Percentiles rank a stretch among this genome's conserved stretches.
phyloP scores from a whole-genome alignment of 1,139 yeast species.

The Pneumocystis sp. region DNA sequence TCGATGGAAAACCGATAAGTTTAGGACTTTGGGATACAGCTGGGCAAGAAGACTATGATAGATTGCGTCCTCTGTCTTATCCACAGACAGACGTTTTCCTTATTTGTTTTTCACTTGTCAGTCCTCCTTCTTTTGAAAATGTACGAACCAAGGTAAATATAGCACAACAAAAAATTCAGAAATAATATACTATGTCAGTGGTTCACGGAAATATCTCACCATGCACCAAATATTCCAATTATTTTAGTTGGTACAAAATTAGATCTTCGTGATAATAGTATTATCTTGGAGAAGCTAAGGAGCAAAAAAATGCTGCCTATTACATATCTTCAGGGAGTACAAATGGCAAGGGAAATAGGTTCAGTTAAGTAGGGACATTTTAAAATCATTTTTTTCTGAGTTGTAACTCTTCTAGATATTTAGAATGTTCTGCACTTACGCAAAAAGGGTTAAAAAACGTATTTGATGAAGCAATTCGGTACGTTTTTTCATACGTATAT shows the following conservation, averaged over 20 bases:
- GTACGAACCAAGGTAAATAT: conserved; percentile 26
- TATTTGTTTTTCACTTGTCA: conserved; percentile 73
- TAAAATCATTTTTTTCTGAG: background rate
- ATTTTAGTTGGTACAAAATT: conserved; percentile 74
- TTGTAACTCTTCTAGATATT: conserved; percentile 26
- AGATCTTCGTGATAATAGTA: conserved; percentile 72
- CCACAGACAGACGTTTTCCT: conserved; percentile 86
- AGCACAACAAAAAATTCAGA: background rate
- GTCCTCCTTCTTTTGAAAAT: conserved; percentile 68
- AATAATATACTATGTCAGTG: conserved; percentile 28
- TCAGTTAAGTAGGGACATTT: conserved; percentile 34
- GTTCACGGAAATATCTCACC: conserved; percentile 82
- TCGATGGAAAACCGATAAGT: conserved; percentile 56
- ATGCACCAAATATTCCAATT: conserved; percentile 66
- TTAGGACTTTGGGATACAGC: conserved; percentile 96
- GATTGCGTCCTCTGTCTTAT: conserved; percentile 77
- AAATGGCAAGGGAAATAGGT: conserved; percentile 56
- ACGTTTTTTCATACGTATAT: conserved; percentile 27
- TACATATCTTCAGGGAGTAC: conserved; percentile 44
- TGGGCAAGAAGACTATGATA: conserved; percentile 86
- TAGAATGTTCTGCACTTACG: conserved; percentile 89
- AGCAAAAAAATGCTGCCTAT: conserved; percentile 42
- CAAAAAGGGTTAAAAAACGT: conserved; percentile 59
- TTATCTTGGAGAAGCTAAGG: conserved; percentile 54
- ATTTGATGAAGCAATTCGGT: conserved; percentile 65